Percentiles rank a stretch among this genome's conserved stretches.
These are phyloP conservation scores for Peltaster fructicola DNA, from an alignment of 2,329 filamentous ascomycete species.

Conservation along the genomic window DNA sequence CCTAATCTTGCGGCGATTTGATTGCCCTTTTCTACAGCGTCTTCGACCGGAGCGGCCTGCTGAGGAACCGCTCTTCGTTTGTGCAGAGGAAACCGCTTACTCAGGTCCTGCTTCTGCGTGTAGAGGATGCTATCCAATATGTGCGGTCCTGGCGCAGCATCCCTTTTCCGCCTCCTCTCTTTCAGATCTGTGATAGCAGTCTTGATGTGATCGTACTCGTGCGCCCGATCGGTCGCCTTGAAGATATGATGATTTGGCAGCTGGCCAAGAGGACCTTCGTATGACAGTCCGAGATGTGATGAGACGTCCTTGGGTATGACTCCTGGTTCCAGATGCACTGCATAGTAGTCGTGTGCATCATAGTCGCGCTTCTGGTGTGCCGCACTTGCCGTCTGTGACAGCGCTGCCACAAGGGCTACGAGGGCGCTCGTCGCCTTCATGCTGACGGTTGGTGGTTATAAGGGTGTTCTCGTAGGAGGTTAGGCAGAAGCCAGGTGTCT, in stretches of 20 bases:
- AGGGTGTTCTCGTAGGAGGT: constrained; percentile 29
- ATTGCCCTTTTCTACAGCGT: constrained; percentile 40
- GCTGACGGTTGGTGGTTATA: no score
- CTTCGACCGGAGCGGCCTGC: constrained; percentile 11
- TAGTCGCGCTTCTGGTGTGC: constrained; percentile 31
- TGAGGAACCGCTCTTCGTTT: constrained; percentile 33
- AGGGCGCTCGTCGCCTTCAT: constrained; percentile 5
- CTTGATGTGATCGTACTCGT: constrained; percentile 33
- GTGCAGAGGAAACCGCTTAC: constrained; percentile 35
- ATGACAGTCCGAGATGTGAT: constrained; percentile 50
- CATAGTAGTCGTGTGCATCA: constrained; percentile 77
- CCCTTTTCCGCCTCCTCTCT: constrained; percentile 44
- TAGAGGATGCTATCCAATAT: constrained; percentile 58
- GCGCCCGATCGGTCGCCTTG: constrained; percentile 42
- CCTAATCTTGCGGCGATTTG: constrained; percentile 46
- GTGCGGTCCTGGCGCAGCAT: constrained; percentile 30
- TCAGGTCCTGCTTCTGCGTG: constrained; percentile 58
- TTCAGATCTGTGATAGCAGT: constrained; percentile 34
- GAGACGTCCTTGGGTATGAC: constrained; percentile 54
- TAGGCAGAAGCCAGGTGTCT: constrained; percentile 17
- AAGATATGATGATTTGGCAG: constrained; percentile 75
- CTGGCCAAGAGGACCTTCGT: constrained; percentile 67
- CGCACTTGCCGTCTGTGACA: no score
- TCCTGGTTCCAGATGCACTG: constrained; percentile 58
- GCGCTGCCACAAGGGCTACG: constrained; percentile 1